These are phyloP conservation scores for Nakaseomyces sp. DNA, from an alignment of 1,139 yeast genomes.

Conservation along the genomic window DNA sequence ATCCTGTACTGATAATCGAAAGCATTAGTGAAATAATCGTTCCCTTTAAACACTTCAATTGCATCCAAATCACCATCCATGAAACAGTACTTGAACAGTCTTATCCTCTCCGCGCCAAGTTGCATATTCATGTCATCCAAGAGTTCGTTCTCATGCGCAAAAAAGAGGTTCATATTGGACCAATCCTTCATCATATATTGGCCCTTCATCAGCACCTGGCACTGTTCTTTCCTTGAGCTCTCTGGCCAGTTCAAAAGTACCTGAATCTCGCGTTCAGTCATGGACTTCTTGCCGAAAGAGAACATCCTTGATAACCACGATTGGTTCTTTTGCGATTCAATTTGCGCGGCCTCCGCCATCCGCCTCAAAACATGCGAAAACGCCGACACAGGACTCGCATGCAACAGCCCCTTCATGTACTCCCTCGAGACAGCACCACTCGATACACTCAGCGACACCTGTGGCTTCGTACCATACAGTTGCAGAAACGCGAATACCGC, in stretches of 20 bases:
- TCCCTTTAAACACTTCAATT: slow-evolving; percentile 2
- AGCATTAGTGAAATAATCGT: slow-evolving; percentile 2
- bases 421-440: background rate
- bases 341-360: background rate
- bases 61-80: slow-evolving; percentile 6
- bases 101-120: slow-evolving; percentile 16
- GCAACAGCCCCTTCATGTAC: background rate
- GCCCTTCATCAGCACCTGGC: background rate
- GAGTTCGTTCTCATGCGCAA: slow-evolving; percentile 11
- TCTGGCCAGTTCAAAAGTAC: background rate
- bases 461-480: background rate
- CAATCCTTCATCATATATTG: slow-evolving; percentile 13
- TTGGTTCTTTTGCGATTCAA: background rate
- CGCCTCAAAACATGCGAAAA: background rate
- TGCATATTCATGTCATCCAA: slow-evolving; percentile 14
- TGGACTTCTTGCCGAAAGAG: background rate
- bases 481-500: background rate
- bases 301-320: background rate
- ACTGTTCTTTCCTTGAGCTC: slow-evolving; percentile 2
- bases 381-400: background rate
- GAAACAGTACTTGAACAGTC: slow-evolving; percentile 20
- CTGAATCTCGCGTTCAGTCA: background rate
- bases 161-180: slow-evolving; percentile 14
- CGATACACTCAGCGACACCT: background rate
- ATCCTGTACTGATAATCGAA: slow-evolving; percentile 14